Conservation (phyloP, 352 stramenopile genomes). For the Phytophthora litchii region DNA sequence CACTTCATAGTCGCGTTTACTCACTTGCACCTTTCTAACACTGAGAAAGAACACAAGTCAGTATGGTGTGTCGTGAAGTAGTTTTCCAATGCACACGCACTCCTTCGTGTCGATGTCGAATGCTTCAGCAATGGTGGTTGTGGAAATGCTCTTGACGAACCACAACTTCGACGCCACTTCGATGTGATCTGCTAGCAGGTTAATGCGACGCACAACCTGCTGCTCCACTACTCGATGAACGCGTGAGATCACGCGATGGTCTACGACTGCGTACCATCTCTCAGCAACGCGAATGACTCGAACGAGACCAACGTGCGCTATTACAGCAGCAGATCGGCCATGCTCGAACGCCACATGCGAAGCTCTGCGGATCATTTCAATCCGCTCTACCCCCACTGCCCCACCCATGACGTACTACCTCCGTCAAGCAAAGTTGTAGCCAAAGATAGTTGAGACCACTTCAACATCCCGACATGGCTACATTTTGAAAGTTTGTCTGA, state of each 20-base stretch:
- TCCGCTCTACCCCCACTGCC: slow-evolving; percentile 45
- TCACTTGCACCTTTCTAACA: slow-evolving; percentile 54
- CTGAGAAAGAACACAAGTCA: slow-evolving; percentile 26
- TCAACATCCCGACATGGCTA: slow-evolving; percentile 31
- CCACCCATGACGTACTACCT: too few relatives aligned
- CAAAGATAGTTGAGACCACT: slow-evolving; percentile 29
- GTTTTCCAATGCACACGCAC: slow-evolving; percentile 31
- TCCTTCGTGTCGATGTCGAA: slow-evolving; percentile 58
- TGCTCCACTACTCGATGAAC: slow-evolving; percentile 58
- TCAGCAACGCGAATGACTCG: slow-evolving; percentile 44
- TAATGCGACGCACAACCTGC: slow-evolving; percentile 50
- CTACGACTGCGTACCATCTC: slow-evolving; percentile 54
- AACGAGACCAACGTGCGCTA: slow-evolving; percentile 40
- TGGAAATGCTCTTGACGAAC: slow-evolving; percentile 74
- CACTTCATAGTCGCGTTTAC: slow-evolving; percentile 58
- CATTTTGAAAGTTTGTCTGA: slow-evolving; percentile 6
- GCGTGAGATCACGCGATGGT: slow-evolving; percentile 56
- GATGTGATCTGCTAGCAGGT: slow-evolving; percentile 48
- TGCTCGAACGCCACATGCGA: slow-evolving; percentile 35
- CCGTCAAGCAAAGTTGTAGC: neutral
- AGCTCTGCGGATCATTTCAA: slow-evolving; percentile 24
- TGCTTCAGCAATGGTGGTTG: slow-evolving; percentile 52
- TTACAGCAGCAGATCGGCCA: slow-evolving; percentile 29
- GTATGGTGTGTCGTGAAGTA: neutral
- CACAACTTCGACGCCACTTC: slow-evolving; percentile 64